A percentile compares a stretch with the other conserved stretches of the same genome.
phyloP scores from a whole-genome alignment of 495 filamentous ascomycete genomes.

The Penicillium samsonianum region DNA sequence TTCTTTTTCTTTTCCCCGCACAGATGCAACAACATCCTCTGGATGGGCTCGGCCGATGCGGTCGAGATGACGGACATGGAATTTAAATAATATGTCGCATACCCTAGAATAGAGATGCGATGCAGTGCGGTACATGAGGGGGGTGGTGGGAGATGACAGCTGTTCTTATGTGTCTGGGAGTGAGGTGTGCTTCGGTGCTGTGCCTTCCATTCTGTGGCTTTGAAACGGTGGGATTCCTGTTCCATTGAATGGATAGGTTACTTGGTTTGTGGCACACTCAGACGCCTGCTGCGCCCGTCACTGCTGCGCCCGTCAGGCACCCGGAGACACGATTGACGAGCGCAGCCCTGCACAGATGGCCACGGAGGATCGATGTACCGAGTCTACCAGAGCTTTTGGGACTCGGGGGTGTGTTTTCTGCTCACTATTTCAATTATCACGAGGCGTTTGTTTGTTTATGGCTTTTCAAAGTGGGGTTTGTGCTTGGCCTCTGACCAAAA shows the following conservation, averaged over 20 bases:
- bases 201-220: no score
- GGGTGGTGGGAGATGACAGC: background rate
- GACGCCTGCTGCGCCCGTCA: background rate
- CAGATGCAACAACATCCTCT: constrained; percentile 95
- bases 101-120: background rate
- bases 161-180: background rate
- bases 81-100: constrained; percentile 38
- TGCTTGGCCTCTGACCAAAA: constrained; percentile 28
- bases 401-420: constrained; percentile 3
- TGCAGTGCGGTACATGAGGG: constrained; percentile 2
- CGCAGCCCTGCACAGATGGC: constrained; percentile 1
- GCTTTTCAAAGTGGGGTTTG: constrained; percentile 21
- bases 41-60: constrained; percentile 67
- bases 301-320: background rate
- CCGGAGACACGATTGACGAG: background rate
- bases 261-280: background rate
- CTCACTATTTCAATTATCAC: constrained; percentile 23
- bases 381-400: constrained; percentile 4
- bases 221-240: background rate
- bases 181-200: background rate
- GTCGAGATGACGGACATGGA: constrained; percentile 59
- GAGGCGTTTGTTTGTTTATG: constrained; percentile 28
- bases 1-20: constrained; percentile 9
- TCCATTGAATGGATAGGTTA: background rate
- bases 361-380: background rate